A percentile compares a stretch with the other conserved stretches of the same genome.
These are phyloP conservation scores for Rhizophora apiculata DNA, from an alignment of 345 rosid genomes.

Conservation along the genomic window DNA sequence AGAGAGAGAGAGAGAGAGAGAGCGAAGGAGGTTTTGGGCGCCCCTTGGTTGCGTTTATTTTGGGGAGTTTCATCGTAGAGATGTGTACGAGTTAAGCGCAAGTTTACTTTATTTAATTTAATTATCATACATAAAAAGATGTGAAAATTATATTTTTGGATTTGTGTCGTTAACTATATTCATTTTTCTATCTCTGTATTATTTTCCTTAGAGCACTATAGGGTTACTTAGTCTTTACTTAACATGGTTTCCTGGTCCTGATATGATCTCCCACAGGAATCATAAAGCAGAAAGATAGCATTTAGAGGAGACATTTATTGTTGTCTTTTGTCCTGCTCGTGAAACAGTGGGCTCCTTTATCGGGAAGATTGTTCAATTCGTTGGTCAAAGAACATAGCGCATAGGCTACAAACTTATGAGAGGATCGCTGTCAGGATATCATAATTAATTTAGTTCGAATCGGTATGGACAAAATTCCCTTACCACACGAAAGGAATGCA, in stretches of 20 bases:
- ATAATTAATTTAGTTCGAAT: too few species aligned
- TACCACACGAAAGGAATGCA: too few species aligned
- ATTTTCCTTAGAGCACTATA: neutral
- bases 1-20: neutral
- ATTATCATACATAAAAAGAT: too few species aligned
- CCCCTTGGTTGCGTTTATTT: constrained; percentile 1
- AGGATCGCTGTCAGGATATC: too few species aligned
- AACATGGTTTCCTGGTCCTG: neutral
- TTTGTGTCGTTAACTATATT: too few species aligned
- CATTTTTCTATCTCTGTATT: too few species aligned
- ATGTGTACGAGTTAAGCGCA: neutral
- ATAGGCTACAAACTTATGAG: too few species aligned
- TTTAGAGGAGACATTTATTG: neutral
- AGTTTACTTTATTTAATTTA: too few species aligned
- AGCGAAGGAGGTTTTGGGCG: neutral
- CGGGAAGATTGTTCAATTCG: neutral
- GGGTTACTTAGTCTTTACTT: neutral
- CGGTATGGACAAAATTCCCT: too few species aligned
- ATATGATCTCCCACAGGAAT: neutral
- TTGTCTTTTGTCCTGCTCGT: neutral
- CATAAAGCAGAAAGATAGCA: constrained; percentile 2
- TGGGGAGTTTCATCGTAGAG: neutral
- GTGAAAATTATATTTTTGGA: too few species aligned
- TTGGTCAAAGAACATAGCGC: too few species aligned
- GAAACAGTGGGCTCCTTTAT: neutral